Percentiles rank a stretch among this genome's conserved stretches.
These are phyloP conservation scores for Achaetomiella virescens DNA, from an alignment of 495 filamentous ascomycete genomes.

Conservation along the genomic window DNA sequence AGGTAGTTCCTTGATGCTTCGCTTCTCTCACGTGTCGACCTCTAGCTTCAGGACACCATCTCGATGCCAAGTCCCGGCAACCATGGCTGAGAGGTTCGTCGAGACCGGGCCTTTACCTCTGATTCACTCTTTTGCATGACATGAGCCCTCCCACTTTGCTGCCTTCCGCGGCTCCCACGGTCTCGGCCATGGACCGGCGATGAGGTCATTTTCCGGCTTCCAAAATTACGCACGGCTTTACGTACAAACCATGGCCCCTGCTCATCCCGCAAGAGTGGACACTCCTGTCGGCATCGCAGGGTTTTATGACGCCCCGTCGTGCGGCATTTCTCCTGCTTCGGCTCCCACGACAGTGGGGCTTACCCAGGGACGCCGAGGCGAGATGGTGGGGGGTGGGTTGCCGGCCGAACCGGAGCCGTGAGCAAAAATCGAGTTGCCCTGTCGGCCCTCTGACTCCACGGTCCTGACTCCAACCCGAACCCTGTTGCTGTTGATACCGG, in stretches of 20 bases:
- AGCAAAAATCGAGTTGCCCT: constrained; percentile 5
- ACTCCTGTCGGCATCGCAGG: not conserved
- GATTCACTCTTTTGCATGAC: too few species aligned
- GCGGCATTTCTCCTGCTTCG: constrained; percentile 2
- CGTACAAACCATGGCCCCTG: too few species aligned
- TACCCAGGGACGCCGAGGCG: constrained; percentile 1
- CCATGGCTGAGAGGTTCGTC: too few species aligned
- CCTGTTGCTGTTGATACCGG: not conserved
- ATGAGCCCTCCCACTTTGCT: too few species aligned
- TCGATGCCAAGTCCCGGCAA: too few species aligned
- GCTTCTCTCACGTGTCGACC: too few species aligned
- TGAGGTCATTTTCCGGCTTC: constrained; percentile 19
- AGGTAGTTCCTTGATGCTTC: too few species aligned
- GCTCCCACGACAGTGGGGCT: constrained; percentile 3
- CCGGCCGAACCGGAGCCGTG: constrained; percentile 4
- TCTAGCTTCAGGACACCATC: too few species aligned
- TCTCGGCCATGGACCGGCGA: constrained; percentile 11
- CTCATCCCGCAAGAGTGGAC: constrained; percentile 4
- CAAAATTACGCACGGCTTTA: not conserved
- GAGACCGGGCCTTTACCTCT: not conserved
- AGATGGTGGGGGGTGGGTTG: constrained; percentile 7
- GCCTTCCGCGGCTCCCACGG: too few species aligned
- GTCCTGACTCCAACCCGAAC: not conserved
- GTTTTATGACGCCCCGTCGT: not conserved
- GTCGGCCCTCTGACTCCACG: not conserved